Percentiles rank a stretch among this genome's conserved stretches.
These are phyloP conservation scores for Ailanthus altissimus DNA, from an alignment of 345 rosid species.

Conservation along the genomic window DNA sequence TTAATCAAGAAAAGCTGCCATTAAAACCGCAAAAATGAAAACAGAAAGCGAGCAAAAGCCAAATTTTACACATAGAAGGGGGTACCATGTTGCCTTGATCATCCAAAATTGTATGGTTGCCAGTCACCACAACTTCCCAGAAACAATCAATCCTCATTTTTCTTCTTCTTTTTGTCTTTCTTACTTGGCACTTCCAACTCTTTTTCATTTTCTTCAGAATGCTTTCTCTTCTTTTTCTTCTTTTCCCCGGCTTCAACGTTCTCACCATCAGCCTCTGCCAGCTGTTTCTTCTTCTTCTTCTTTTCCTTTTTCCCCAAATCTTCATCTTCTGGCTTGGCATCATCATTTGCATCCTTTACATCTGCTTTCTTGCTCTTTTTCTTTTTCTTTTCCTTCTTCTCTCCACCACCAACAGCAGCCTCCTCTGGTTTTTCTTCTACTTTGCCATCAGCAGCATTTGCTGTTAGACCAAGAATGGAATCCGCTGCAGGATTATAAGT, in stretches of 20 bases:
- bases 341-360: constrained; percentile 32
- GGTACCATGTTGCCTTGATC: neutral
- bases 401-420: constrained; percentile 30
- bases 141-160: constrained; percentile 4
- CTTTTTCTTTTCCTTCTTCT: constrained; percentile 49
- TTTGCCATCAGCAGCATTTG: constrained; percentile 30
- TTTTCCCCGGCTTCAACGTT: constrained; percentile 30
- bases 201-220: constrained; percentile 33
- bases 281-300: constrained; percentile 58
- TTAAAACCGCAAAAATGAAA: neutral
- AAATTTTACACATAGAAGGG: constrained; percentile 11
- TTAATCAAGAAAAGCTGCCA: neutral
- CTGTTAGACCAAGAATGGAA: constrained; percentile 52
- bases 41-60: neutral
- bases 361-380: constrained; percentile 45
- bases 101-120: constrained; percentile 15
- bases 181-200: constrained; percentile 34
- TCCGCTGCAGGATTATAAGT: constrained; percentile 79
- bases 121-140: neutral
- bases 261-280: constrained; percentile 27
- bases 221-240: constrained; percentile 53
- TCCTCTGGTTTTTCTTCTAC: constrained; percentile 24
- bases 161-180: constrained; percentile 41
- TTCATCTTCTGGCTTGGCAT: constrained; percentile 35
- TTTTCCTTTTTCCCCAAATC: constrained; percentile 42